A percentile compares a stretch with the other conserved stretches of the same genome.
Conservation (phyloP, 78 protist genomes). For the Speleostelium caveatum region DNA sequence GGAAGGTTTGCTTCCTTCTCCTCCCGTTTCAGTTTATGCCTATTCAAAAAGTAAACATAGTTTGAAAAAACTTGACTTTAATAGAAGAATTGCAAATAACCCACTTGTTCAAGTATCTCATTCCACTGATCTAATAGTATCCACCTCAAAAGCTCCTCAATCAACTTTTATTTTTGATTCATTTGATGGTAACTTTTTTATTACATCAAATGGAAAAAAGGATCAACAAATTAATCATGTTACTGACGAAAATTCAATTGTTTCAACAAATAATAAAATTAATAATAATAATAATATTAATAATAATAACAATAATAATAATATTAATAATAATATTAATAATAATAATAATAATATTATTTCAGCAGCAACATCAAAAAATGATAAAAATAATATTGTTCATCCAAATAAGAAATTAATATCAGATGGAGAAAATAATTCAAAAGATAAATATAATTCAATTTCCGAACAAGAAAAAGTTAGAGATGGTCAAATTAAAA, state of each 20-base stretch:
- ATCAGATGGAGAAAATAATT: neutral
- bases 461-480: no score
- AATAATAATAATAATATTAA: slow-evolving; percentile 1
- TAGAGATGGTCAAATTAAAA: slow-evolving; percentile 3
- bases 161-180: slow-evolving; percentile 56
- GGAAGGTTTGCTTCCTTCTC: slow-evolving; percentile 13
- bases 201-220: neutral
- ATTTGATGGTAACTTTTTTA: slow-evolving; percentile 51
- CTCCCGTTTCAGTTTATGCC: slow-evolving; percentile 56
- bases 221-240: neutral
- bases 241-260: neutral
- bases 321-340: neutral
- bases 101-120: neutral
- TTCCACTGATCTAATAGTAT: slow-evolving; percentile 24
- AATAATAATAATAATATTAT: neutral
- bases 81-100: neutral
- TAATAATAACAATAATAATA: slow-evolving; percentile 16
- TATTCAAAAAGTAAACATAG: neutral
- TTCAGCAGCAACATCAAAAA: neutral
- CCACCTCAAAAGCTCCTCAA: neutral
- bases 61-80: slow-evolving; percentile 24
- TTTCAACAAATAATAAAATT: neutral
- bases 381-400: no score
- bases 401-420: neutral
- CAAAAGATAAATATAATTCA: no score